phyloP scores from a whole-genome alignment of 352 stramenopile species.

The Phytopythium boreale region DNA sequence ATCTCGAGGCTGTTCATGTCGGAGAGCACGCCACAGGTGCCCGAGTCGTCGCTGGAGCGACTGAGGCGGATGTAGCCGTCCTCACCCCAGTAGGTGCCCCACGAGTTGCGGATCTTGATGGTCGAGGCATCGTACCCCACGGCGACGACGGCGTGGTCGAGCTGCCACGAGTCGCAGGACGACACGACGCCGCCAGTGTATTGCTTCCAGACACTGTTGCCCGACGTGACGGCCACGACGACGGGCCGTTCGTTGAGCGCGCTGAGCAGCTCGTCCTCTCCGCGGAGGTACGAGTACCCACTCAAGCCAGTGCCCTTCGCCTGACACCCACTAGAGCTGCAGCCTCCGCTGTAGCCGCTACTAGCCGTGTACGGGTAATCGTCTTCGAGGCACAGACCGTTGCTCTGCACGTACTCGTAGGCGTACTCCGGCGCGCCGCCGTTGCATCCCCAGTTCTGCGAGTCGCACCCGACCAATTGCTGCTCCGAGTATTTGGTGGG shows the following conservation, averaged over 20 bases:
- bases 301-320: slow-evolving; percentile 30
- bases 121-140: slow-evolving; percentile 92
- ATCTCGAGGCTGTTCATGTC: slow-evolving; percentile 41
- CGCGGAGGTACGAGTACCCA: slow-evolving; percentile 62
- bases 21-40: slow-evolving; percentile 37
- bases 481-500: slow-evolving; percentile 92
- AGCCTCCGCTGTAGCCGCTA: slow-evolving; percentile 19
- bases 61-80: slow-evolving; percentile 92
- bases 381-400: slow-evolving; percentile 65
- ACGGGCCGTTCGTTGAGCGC: slow-evolving; percentile 81
- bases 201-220: slow-evolving; percentile 95
- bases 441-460: slow-evolving; percentile 86
- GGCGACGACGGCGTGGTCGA: slow-evolving; percentile 97
- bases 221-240: slow-evolving; percentile 92
- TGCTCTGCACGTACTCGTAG: slow-evolving; percentile 88
- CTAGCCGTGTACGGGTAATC: slow-evolving; percentile 33
- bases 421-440: slow-evolving; percentile 90
- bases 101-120: slow-evolving; percentile 98
- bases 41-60: slow-evolving; percentile 42
- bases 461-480: slow-evolving; percentile 91
- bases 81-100: slow-evolving; percentile 89
- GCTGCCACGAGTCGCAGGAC: slow-evolving; percentile 63
- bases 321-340: slow-evolving; percentile 21
- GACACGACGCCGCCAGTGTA: slow-evolving; percentile 93
- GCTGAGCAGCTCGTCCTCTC: slow-evolving; percentile 24